phyloP scores from a whole-genome alignment of 257 asterid species.

The Dorcoceras hygrometricum region DNA sequence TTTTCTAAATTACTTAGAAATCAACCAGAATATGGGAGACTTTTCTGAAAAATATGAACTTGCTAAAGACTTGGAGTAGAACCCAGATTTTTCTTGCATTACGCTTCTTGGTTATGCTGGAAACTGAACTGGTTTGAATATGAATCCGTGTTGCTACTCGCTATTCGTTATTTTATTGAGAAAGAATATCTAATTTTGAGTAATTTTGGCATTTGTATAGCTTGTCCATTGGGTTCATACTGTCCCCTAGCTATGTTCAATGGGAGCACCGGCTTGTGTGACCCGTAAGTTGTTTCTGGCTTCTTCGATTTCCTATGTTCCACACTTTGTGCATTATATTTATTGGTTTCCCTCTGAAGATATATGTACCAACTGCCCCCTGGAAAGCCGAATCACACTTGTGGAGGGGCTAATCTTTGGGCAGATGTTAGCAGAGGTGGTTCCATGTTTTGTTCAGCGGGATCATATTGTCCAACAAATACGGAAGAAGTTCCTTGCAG shows the following conservation, averaged over 20 bases:
- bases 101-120: too few relatives aligned
- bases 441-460: conserved; percentile 82
- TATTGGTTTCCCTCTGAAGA: conserved; percentile 36
- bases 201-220: conserved; percentile 38
- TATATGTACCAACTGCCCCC: conserved; percentile 73
- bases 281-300: conserved; percentile 61
- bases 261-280: conserved; percentile 61
- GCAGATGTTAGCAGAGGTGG: conserved; percentile 70
- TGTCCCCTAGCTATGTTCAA: conserved; percentile 77
- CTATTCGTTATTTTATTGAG: too few relatives aligned
- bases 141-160: too few relatives aligned
- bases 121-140: too few relatives aligned
- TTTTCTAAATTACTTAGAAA: too few relatives aligned
- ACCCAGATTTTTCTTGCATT: too few relatives aligned
- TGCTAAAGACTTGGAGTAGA: too few relatives aligned
- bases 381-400: conserved; percentile 53
- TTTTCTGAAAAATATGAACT: too few relatives aligned
- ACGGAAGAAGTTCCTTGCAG: conserved; percentile 56
- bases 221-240: conserved; percentile 89
- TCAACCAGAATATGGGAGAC: too few relatives aligned
- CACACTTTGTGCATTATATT: conserved; percentile 14
- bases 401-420: conserved; percentile 96
- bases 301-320: conserved; percentile 1
- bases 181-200: not conserved
- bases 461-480: conserved; percentile 80